Percentiles rank a stretch among this genome's conserved stretches.
phyloP scores from a whole-genome alignment of 129 eudicot species.

The Flaveria bidentis region DNA sequence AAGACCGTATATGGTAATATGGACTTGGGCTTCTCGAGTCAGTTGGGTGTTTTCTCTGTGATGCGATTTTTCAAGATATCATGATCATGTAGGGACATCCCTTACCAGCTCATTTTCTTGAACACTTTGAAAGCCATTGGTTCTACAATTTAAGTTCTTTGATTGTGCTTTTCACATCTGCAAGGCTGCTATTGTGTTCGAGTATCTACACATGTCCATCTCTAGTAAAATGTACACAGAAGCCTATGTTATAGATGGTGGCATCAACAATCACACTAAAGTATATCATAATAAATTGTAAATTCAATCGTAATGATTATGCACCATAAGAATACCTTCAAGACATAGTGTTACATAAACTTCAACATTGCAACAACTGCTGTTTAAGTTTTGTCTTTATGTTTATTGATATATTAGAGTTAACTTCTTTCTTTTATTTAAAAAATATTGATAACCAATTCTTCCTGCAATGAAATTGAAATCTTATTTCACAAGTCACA shows the following conservation, averaged over 20 bases:
- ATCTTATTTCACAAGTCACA: background rate
- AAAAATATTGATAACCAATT: background rate
- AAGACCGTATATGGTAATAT: background rate
- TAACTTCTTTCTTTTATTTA: background rate
- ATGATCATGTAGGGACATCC: background rate
- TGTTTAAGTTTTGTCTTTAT: constrained; percentile 1
- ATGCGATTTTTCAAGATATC: too few relatives aligned
- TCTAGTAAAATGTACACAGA: background rate
- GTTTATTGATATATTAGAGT: background rate
- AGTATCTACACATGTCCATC: background rate
- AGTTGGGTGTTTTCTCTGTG: background rate
- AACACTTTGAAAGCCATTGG: background rate
- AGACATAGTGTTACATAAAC: background rate
- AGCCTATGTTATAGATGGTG: background rate
- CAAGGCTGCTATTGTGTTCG: background rate
- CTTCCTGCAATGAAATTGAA: background rate
- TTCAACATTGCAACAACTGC: background rate
- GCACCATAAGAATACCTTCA: background rate
- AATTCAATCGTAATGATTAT: background rate
- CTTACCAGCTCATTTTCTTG: background rate
- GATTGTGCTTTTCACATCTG: background rate
- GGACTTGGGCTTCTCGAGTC: background rate
- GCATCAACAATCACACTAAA: background rate
- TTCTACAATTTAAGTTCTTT: background rate
- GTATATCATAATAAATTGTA: background rate